These are phyloP conservation scores for Penicillium sp. DNA, from an alignment of 2,329 filamentous ascomycete species.

Conservation along the genomic window DNA sequence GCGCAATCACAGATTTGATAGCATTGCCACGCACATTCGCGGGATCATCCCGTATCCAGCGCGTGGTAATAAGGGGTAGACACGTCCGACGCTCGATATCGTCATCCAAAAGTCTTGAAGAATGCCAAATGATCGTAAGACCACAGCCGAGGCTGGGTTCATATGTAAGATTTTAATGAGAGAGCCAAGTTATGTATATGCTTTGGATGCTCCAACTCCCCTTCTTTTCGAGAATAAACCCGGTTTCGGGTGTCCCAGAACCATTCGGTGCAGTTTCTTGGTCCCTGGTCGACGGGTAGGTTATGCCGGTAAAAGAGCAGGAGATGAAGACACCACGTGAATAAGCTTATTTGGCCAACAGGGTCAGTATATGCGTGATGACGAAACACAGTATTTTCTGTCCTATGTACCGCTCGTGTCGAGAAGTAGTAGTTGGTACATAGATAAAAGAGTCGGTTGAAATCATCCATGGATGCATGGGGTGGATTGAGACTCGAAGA, in stretches of 20 bases:
- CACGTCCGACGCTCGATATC: not conserved
- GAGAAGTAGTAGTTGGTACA: not conserved
- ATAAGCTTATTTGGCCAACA: slow-evolving; percentile 5
- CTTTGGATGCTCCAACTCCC: not conserved
- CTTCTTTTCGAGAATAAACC: not conserved
- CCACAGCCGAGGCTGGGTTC: not conserved
- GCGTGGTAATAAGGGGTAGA: not conserved
- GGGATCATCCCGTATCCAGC: not conserved
- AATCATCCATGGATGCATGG: not conserved
- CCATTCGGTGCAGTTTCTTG: not conserved
- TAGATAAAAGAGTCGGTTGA: not conserved
- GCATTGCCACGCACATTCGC: slow-evolving; percentile 1
- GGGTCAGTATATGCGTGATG: not conserved
- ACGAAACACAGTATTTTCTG: not conserved
- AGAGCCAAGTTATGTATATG: not conserved
- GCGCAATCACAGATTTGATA: not conserved
- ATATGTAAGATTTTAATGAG: not conserved
- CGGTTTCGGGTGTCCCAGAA: not conserved
- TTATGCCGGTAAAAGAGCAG: not conserved
- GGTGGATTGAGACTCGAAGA: not conserved
- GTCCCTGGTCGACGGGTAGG: not conserved
- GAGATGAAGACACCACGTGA: slow-evolving; percentile 1
- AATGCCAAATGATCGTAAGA: not conserved
- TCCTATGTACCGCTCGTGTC: not conserved
- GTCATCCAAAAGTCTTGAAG: not conserved